A percentile compares a stretch with the other conserved stretches of the same genome.
Conservation (phyloP, 2,329 filamentous ascomycete species). For the Drechslera avenae region DNA sequence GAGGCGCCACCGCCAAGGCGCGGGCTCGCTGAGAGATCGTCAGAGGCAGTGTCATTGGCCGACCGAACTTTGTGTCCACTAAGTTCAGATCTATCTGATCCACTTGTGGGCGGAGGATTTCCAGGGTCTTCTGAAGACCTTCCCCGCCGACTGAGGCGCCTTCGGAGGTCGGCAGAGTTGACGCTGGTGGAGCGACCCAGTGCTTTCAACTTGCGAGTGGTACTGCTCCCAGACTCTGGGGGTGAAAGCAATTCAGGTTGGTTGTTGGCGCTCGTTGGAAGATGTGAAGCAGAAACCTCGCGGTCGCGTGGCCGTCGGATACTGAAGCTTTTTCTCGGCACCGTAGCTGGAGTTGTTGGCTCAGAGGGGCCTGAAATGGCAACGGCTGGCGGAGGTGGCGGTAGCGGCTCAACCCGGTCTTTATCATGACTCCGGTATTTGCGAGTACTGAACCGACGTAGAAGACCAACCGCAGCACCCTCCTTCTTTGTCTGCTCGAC, state of each 20-base stretch:
- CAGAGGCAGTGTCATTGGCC: conserved; percentile 54
- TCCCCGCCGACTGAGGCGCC: conserved; percentile 63
- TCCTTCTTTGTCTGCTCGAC: conserved; percentile 72
- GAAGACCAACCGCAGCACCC: conserved; percentile 79
- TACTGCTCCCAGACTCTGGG: conserved; percentile 61
- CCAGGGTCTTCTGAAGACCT: conserved; percentile 59
- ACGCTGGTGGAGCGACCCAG: conserved; percentile 89
- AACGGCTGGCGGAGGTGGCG: conserved; percentile 74
- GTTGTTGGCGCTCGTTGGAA: conserved; percentile 62
- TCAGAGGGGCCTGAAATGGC: conserved; percentile 81
- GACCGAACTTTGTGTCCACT: conserved; percentile 54
- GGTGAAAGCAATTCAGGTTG: conserved; percentile 80
- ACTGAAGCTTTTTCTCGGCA: conserved; percentile 86
- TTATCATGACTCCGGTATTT: conserved; percentile 66
- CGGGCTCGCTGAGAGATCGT: conserved; percentile 52
- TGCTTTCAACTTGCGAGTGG: conserved; percentile 66
- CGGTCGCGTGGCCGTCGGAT: conserved; percentile 68
- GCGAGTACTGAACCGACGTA: conserved; percentile 90
- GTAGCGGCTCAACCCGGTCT: conserved; percentile 62
- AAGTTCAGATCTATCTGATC: conserved; percentile 74
- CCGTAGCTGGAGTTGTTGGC: conserved; percentile 57
- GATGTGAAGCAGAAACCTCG: conserved; percentile 57
- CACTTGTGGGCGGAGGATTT: conserved; percentile 75
- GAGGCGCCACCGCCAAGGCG: conserved; percentile 37
- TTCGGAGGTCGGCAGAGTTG: conserved; percentile 80